These are phyloP conservation scores for Corylus heterophylla DNA, from an alignment of 306 rosid genomes.

Conservation along the genomic window DNA sequence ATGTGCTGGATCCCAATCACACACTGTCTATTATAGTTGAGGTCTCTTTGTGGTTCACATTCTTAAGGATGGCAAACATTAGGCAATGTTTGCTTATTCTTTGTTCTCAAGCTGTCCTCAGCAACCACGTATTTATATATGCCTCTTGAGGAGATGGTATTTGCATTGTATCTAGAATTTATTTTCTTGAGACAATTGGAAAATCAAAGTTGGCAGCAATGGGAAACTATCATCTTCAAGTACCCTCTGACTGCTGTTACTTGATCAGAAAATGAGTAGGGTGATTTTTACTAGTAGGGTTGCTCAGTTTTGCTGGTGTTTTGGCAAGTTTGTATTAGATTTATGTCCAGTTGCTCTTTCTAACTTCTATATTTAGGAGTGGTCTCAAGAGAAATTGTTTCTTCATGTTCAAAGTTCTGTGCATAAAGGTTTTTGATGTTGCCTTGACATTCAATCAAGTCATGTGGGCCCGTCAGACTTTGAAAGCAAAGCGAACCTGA, in stretches of 20 bases:
- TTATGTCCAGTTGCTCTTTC: background rate
- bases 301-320: background rate
- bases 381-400: background rate
- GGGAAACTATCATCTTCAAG: background rate
- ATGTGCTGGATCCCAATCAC: background rate
- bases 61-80: background rate
- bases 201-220: background rate
- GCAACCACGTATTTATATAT: background rate
- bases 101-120: background rate
- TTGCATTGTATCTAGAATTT: background rate
- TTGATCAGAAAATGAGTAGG: background rate
- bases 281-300: background rate
- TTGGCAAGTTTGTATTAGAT: background rate
- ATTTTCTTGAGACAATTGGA: background rate
- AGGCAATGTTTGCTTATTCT: background rate
- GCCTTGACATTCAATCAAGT: too few species aligned
- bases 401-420: background rate
- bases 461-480: too few species aligned
- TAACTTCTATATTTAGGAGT: background rate
- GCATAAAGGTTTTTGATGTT: background rate
- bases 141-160: background rate
- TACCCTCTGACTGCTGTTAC: background rate
- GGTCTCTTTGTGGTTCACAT: background rate
- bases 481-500: too few species aligned
- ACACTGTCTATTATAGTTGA: background rate